A percentile compares a stretch with the other conserved stretches of the same genome.
These are phyloP conservation scores for Talaromyces nanjingensis DNA, from an alignment of 495 filamentous ascomycete species.

Conservation along the genomic window DNA sequence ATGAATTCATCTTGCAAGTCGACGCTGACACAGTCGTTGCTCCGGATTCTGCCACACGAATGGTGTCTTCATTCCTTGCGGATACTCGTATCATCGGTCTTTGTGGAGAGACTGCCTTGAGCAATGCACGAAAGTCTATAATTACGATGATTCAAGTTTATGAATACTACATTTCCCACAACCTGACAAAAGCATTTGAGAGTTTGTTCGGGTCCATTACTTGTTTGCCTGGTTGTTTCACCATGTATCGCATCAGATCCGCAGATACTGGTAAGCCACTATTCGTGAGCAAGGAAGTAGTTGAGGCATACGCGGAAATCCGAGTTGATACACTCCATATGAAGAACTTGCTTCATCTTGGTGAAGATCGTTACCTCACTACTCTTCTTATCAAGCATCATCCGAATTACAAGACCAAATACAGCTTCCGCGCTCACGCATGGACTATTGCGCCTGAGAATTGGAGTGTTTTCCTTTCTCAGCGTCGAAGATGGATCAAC, in stretches of 20 bases:
- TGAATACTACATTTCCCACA: slow-evolving; percentile 99
- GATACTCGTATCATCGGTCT: slow-evolving; percentile 88
- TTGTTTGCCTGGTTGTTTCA: slow-evolving; percentile 96
- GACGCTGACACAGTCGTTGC: slow-evolving; percentile 96
- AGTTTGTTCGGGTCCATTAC: slow-evolving; percentile 95
- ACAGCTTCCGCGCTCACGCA: slow-evolving; percentile 82
- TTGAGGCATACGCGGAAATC: slow-evolving; percentile 80
- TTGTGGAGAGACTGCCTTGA: slow-evolving; percentile 90
- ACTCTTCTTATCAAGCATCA: slow-evolving; percentile 92
- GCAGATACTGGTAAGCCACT: slow-evolving; percentile 91
- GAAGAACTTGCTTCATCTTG: slow-evolving; percentile 94
- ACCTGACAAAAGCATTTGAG: slow-evolving; percentile 97
- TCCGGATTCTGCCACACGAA: slow-evolving; percentile 82
- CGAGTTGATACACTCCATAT: slow-evolving; percentile 97
- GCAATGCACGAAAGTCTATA: slow-evolving; percentile 86
- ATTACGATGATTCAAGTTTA: slow-evolving; percentile 99
- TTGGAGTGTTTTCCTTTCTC: slow-evolving; percentile 91
- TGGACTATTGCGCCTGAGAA: slow-evolving; percentile 95
- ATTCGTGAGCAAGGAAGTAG: slow-evolving; percentile 86
- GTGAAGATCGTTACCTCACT: slow-evolving; percentile 91
- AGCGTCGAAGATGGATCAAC: slow-evolving; percentile 99
- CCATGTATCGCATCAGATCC: slow-evolving; percentile 94
- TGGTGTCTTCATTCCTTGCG: slow-evolving; percentile 84
- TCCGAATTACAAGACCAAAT: slow-evolving; percentile 95
- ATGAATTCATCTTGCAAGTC: slow-evolving; percentile 95